These are phyloP conservation scores for Combretum micranthum DNA, from an alignment of 345 rosid species.

Conservation along the genomic window DNA sequence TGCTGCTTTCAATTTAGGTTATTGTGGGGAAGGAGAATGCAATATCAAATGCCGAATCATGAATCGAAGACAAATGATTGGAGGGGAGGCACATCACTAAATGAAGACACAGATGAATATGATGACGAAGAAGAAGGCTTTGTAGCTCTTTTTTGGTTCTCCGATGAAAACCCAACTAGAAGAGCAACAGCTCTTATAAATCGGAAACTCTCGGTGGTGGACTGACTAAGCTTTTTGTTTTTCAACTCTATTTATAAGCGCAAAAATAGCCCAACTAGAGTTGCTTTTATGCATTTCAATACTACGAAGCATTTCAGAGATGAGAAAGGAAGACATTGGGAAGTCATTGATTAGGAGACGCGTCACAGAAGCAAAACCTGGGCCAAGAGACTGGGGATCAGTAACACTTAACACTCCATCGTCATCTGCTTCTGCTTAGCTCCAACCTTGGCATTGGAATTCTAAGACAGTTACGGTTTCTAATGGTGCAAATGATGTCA, in stretches of 20 bases:
- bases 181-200: slow-evolving; percentile 77
- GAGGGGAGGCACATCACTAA: not conserved
- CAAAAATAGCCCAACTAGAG: slow-evolving; percentile 63
- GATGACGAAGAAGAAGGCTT: slow-evolving; percentile 33
- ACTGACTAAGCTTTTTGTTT: too few relatives aligned
- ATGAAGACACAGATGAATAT: slow-evolving; percentile 12
- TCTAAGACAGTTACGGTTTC: slow-evolving; percentile 34
- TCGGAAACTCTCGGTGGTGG: slow-evolving; percentile 67
- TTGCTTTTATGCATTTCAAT: slow-evolving; percentile 62
- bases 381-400: slow-evolving; percentile 80
- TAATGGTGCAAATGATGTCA: slow-evolving; percentile 19
- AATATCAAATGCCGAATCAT: slow-evolving; percentile 25
- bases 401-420: slow-evolving; percentile 39
- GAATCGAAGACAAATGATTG: not conserved
- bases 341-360: slow-evolving; percentile 53
- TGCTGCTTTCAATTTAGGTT: slow-evolving; percentile 35
- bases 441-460: slow-evolving; percentile 75
- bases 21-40: slow-evolving; percentile 62
- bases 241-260: slow-evolving; percentile 47
- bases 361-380: slow-evolving; percentile 55
- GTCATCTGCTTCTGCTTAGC: slow-evolving; percentile 25
- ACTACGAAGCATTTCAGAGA: slow-evolving; percentile 58
- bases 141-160: slow-evolving; percentile 49
- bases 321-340: slow-evolving; percentile 62
- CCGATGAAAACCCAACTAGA: slow-evolving; percentile 53